These are phyloP conservation scores for Cardiospermum halicacabum DNA, from an alignment of 345 rosid species.

Conservation along the genomic window DNA sequence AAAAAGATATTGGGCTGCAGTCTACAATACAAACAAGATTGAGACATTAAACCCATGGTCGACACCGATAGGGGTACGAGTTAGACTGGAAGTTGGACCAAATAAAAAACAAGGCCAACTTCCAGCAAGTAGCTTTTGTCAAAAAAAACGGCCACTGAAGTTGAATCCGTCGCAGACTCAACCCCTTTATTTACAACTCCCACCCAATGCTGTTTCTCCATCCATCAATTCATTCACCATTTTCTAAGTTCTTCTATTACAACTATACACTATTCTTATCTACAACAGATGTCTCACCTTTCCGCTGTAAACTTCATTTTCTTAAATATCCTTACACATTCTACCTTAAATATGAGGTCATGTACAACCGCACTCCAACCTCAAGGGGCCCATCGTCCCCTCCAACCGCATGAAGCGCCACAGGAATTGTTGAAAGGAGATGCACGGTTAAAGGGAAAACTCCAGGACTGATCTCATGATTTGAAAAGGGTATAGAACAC, in stretches of 20 bases:
- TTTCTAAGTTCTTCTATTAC: conserved; percentile 11
- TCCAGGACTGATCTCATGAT: conserved; percentile 36
- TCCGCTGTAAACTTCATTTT: conserved; percentile 11
- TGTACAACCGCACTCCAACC: conserved; percentile 61
- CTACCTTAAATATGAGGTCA: conserved; percentile 61
- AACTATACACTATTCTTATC: conserved; percentile 35
- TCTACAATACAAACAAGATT: neutral
- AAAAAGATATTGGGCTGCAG: conserved; percentile 34
- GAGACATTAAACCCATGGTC: neutral
- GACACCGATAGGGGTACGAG: neutral
- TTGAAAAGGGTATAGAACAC: conserved; percentile 11
- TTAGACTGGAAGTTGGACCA: conserved; percentile 25
- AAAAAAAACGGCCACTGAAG: conserved; percentile 43
- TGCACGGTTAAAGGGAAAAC: conserved; percentile 66
- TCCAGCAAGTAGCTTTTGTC: conserved; percentile 42
- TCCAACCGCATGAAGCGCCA: conserved; percentile 72
- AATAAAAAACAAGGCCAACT: conserved; percentile 34
- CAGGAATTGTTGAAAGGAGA: conserved; percentile 73
- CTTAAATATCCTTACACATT: conserved; percentile 13
- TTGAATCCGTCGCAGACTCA: conserved; percentile 6
- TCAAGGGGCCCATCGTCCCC: conserved; percentile 81
- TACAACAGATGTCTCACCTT: conserved; percentile 23
- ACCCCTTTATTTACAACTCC: conserved; percentile 32
- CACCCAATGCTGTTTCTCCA: conserved; percentile 11
- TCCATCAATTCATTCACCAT: neutral